Conservation (phyloP, 2,329 filamentous ascomycete species). For the Colletotrichum sp. region DNA sequence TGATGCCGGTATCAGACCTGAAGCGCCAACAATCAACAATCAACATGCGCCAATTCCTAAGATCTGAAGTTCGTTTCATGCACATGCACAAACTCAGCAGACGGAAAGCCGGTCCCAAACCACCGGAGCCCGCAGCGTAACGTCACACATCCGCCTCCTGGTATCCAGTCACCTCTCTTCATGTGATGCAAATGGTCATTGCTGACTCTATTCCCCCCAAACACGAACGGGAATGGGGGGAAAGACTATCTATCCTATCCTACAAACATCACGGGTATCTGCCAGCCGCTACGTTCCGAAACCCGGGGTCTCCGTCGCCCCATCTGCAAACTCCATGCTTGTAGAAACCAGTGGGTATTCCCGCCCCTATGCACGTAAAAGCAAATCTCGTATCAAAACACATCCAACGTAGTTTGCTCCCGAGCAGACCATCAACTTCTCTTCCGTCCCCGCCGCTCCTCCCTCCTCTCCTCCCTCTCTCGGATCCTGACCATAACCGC, state of each 20-base stretch:
- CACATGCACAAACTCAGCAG: neutral
- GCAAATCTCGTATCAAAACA: neutral
- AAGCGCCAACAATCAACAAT: neutral
- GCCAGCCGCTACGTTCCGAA: neutral
- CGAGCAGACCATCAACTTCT: neutral
- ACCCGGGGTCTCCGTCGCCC: neutral
- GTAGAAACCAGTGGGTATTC: neutral
- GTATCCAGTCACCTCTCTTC: neutral
- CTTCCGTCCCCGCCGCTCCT: neutral
- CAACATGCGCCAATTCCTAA: neutral
- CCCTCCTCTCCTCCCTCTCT: constrained; percentile 17
- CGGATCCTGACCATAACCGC: constrained; percentile 12
- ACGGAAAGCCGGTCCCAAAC: neutral
- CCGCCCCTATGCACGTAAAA: neutral
- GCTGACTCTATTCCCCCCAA: neutral
- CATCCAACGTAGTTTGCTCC: neutral
- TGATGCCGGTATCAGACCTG: neutral
- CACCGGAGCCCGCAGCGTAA: neutral
- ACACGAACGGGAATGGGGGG: neutral
- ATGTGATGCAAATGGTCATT: neutral
- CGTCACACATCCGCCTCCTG: neutral
- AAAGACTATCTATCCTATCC: neutral
- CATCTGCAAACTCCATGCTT: neutral
- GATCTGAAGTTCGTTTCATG: neutral
- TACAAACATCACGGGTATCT: neutral